Percentiles rank a stretch among this genome's conserved stretches.
phyloP scores from a whole-genome alignment of 2,329 filamentous ascomycete species.

The Fusarium gaditjirri region DNA sequence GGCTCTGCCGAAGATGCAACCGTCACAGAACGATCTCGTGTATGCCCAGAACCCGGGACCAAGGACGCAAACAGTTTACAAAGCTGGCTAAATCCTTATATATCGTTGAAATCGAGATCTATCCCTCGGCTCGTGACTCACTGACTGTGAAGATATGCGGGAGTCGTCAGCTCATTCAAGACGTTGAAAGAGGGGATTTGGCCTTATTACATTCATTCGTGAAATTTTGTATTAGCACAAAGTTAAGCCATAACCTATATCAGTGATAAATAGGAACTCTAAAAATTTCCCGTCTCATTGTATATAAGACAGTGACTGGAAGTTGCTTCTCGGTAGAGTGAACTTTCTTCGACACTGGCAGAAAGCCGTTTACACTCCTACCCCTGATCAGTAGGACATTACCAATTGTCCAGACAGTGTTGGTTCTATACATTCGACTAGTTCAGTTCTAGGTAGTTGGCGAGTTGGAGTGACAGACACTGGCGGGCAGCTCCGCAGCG shows the following conservation, averaged over 20 bases:
- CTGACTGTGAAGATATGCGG: neutral
- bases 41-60: neutral
- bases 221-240: neutral
- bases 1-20: slow-evolving; percentile 18
- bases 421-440: neutral
- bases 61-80: slow-evolving; percentile 5
- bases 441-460: neutral
- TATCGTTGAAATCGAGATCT: slow-evolving; percentile 24
- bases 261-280: neutral
- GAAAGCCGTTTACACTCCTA: neutral
- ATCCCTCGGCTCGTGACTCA: slow-evolving; percentile 24
- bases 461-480: slow-evolving; percentile 3
- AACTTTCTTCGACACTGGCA: neutral
- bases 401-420: neutral
- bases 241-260: neutral
- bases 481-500: neutral
- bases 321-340: neutral
- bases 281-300: too few species aligned
- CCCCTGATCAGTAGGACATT: neutral
- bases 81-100: neutral
- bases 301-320: neutral
- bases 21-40: slow-evolving; percentile 6
- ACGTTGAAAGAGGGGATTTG: neutral
- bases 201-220: neutral
- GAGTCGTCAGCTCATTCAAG: slow-evolving; percentile 15